Percentiles rank a stretch among this genome's conserved stretches.
Evolutionary conservation across 2,329 filamentous ascomycete genomes (phyloP).

Genomic region (Talaromyces sp.): DNA sequence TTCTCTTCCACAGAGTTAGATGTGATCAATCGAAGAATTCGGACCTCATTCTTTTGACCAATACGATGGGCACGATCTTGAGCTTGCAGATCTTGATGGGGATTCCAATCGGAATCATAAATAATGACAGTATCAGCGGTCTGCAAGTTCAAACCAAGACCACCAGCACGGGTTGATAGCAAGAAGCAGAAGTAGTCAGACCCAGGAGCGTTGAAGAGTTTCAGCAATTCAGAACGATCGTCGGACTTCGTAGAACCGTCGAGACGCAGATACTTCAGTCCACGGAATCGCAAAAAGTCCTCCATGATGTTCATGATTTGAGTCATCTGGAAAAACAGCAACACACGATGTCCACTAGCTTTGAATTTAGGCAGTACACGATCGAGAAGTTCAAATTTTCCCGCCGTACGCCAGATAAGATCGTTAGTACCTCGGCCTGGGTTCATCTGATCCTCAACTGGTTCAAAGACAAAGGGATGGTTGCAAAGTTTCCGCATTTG

Average conservation of each 20-base stretch:
- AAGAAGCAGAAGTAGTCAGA: constrained; percentile 98
- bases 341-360: constrained; percentile 82
- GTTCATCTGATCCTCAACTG: constrained; percentile 98
- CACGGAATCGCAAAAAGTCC: constrained; percentile 83
- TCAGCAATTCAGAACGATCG: constrained; percentile 86
- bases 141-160: constrained; percentile 93
- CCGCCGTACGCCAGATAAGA: constrained; percentile 87
- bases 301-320: constrained; percentile 99
- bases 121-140: constrained; percentile 99
- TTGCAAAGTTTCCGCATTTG: constrained; percentile 98
- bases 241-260: constrained; percentile 98
- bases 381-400: constrained; percentile 95
- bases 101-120: constrained; percentile 99
- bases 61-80: constrained; percentile 99
- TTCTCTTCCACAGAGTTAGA: constrained; percentile 98
- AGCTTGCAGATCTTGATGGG: constrained; percentile 96
- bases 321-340: constrained; percentile 99
- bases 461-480: constrained; percentile 97
- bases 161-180: constrained; percentile 96
- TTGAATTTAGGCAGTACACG: constrained; percentile 91
- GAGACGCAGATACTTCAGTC: constrained; percentile 81
- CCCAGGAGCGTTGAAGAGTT: constrained; percentile 80
- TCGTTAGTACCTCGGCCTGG: constrained; percentile 85
- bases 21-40: constrained; percentile 91
- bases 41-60: constrained; percentile 98